Conservation (phyloP, 2,329 filamentous ascomycete species). For the Xylariales sp. region DNA sequence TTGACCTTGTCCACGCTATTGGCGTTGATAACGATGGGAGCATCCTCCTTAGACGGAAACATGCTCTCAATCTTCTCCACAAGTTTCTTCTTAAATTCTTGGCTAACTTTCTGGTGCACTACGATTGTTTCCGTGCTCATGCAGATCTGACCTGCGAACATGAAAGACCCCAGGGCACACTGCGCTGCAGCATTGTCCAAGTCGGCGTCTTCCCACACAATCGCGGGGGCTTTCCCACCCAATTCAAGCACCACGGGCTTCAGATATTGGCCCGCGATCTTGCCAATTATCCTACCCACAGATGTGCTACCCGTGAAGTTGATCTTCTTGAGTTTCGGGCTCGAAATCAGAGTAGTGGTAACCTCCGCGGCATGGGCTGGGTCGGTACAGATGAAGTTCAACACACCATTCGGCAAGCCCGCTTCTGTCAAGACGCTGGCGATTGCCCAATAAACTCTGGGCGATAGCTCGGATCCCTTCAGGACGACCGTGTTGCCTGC, state of each 20-base stretch:
- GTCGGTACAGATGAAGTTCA: constrained; percentile 60
- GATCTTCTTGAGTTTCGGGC: constrained; percentile 59
- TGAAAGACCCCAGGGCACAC: constrained; percentile 55
- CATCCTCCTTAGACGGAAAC: constrained; percentile 18
- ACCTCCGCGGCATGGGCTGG: constrained; percentile 53
- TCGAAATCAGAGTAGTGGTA: constrained; percentile 57
- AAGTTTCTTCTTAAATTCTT: constrained; percentile 41
- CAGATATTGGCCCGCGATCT: constrained; percentile 57
- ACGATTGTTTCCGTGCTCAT: constrained; percentile 67
- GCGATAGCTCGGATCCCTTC: constrained; percentile 58
- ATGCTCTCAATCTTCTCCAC: constrained; percentile 18
- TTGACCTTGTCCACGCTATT: constrained; percentile 24
- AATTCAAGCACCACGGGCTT: constrained; percentile 68
- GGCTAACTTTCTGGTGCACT: constrained; percentile 51
- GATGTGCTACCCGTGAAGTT: constrained; percentile 67
- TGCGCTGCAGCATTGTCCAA: constrained; percentile 56
- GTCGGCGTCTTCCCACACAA: constrained; percentile 65
- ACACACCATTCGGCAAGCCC: constrained; percentile 59
- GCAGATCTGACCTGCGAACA: constrained; percentile 63
- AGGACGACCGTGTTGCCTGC: constrained; percentile 61
- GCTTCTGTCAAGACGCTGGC: constrained; percentile 56
- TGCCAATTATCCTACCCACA: constrained; percentile 61
- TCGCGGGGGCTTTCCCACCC: constrained; percentile 64
- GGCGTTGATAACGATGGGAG: constrained; percentile 21
- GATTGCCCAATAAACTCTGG: constrained; percentile 52